phyloP scores from a whole-genome alignment of 768 basidiomycete genomes.

The Rhizopogon rudus region DNA sequence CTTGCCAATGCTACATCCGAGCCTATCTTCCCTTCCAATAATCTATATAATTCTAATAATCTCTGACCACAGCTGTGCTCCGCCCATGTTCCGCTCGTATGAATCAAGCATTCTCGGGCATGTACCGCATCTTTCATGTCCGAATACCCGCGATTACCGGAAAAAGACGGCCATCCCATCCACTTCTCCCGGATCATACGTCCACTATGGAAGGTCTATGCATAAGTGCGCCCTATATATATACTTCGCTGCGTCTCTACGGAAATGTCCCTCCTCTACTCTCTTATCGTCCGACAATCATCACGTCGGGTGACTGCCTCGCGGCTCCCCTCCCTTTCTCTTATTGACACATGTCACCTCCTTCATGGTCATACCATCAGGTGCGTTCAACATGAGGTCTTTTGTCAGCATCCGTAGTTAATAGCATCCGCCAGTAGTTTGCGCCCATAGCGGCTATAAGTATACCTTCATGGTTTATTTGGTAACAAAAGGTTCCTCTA shows the following conservation, averaged over 20 bases:
- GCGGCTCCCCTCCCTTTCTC: constrained; percentile 21
- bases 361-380: constrained; percentile 20
- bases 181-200: constrained; percentile 25
- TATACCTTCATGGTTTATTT: constrained; percentile 24
- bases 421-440: constrained; percentile 15
- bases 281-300: constrained; percentile 7
- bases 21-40: constrained; percentile 9
- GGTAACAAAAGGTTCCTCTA: constrained; percentile 15
- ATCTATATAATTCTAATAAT: constrained; percentile 2
- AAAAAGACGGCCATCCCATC: constrained; percentile 15
- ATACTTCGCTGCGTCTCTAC: constrained; percentile 6
- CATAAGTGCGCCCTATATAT: constrained; percentile 3
- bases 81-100: constrained; percentile 19
- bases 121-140: constrained; percentile 25
- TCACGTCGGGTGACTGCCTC: constrained; percentile 14
- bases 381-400: constrained; percentile 30
- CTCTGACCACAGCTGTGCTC: constrained; percentile 7
- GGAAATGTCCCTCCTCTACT: constrained; percentile 1
- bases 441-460: constrained; percentile 12
- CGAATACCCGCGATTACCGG: constrained; percentile 27
- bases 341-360: constrained; percentile 22
- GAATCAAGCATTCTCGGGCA: constrained; percentile 1
- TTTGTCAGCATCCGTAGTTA: constrained; percentile 21
- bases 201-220: constrained; percentile 4
- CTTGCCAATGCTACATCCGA: constrained; percentile 6